phyloP scores from a whole-genome alignment of 352 stramenopile genomes.

The Pythium dissimile region DNA sequence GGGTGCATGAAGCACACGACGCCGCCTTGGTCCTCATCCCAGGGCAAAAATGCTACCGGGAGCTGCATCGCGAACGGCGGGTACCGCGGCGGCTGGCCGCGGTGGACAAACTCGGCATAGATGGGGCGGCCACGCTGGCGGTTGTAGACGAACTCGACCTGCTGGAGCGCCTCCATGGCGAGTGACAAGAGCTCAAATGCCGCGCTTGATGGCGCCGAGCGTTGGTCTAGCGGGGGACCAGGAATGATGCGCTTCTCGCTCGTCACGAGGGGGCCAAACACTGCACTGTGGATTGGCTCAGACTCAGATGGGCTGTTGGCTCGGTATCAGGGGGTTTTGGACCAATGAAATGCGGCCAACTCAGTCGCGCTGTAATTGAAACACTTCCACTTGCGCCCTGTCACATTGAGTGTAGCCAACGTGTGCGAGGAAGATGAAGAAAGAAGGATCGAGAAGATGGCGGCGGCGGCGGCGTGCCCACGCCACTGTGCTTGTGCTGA shows the following conservation, averaged over 20 bases:
- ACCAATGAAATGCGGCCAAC: constrained; percentile 9
- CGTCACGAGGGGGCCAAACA: too few species aligned
- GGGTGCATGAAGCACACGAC: constrained; percentile 67
- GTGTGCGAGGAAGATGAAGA: not conserved
- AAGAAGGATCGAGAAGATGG: not conserved
- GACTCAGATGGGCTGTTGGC: constrained; percentile 5
- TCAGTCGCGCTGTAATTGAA: constrained; percentile 13
- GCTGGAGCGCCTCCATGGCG: constrained; percentile 36
- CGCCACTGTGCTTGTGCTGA: not conserved
- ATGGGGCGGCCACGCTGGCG: constrained; percentile 54
- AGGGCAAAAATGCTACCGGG: constrained; percentile 61
- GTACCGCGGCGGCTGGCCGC: constrained; percentile 67
- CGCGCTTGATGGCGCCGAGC: not conserved
- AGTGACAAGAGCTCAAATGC: too few species aligned
- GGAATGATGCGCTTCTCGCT: constrained; percentile 24
- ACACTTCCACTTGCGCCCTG: constrained; percentile 14
- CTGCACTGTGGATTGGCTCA: too few species aligned
- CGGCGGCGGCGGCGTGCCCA: too few species aligned
- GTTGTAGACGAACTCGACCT: constrained; percentile 73
- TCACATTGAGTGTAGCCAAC: constrained; percentile 12
- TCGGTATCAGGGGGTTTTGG: not conserved
- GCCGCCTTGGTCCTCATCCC: constrained; percentile 61
- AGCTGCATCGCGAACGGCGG: constrained; percentile 66
- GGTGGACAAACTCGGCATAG: constrained; percentile 55
- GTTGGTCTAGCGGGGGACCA: not conserved